phyloP scores from a whole-genome alignment of 441 rosid species.

The Heliophila coronopifolia region DNA sequence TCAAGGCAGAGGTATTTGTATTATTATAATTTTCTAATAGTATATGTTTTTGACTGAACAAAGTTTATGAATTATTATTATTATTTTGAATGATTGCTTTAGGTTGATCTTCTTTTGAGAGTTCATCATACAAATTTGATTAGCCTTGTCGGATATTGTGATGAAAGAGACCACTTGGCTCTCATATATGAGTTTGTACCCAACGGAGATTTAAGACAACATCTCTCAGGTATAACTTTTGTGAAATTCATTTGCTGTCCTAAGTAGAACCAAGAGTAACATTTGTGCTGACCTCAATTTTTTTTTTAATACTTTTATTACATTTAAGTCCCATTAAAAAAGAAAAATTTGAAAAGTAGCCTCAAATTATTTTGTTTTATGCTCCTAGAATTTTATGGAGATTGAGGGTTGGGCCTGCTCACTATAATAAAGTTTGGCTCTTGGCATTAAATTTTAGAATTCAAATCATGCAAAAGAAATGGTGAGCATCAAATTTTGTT shows the following conservation, averaged over 20 bases:
- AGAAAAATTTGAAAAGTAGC: no score
- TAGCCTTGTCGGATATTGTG: conserved; percentile 33
- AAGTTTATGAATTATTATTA: not conserved
- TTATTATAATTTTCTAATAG: conserved; percentile 12
- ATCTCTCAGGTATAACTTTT: conserved; percentile 20
- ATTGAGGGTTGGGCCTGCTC: no score
- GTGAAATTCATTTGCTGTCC: no score
- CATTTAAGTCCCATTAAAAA: no score
- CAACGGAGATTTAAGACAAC: conserved; percentile 16
- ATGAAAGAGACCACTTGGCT: conserved; percentile 28
- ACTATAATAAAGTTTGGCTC: no score
- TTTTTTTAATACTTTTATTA: no score
- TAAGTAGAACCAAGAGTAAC: no score
- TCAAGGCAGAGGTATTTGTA: conserved; percentile 37
- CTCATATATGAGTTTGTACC: conserved; percentile 40
- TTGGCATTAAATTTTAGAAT: no score
- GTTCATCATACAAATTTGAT: conserved; percentile 38
- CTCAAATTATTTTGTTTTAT: no score
- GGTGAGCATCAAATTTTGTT: no score
- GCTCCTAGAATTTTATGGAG: no score
- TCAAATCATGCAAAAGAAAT: no score
- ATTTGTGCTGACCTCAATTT: not conserved
- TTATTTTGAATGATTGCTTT: conserved; percentile 7
- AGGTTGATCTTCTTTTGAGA: conserved; percentile 35
- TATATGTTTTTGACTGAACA: not conserved